Base-by-base conservation (phyloP, 2,329 filamentous ascomycete genomes). In the Pseudopithomyces maydicus region DNA sequence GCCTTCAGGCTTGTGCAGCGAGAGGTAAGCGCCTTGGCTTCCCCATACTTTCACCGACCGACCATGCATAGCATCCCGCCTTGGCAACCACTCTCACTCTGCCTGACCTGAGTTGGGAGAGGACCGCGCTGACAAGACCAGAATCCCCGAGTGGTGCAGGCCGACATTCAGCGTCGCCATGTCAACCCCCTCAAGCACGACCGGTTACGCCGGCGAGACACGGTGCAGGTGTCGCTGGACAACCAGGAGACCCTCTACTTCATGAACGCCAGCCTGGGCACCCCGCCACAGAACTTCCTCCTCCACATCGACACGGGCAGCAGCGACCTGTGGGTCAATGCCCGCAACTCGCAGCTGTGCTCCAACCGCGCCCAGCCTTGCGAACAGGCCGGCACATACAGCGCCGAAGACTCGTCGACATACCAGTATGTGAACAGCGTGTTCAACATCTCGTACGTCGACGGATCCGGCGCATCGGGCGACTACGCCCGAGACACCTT, bases 371-470 rank as follows among this genome's bases (percentile, higher is more conserved):
- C 74, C 1, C 70, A 80, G 14, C 82, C 83, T 1, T 95, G 91
- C 69, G 67, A 75, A 6, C 77, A 76, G 17, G 83, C 85, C 1
- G 91, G 90, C 14, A 86, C 86, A 1, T 96, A 92, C 74, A 74
- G 78, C 42, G 83, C 90, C 39, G 89, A 90, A 71, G 76, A 81
- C 1, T 96, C 92, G 0, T 91, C 90, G 1, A 90, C 91, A 2
- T 94, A 93, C 75, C 69, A 82, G 33, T 92, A 88, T 70, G 76
- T 96, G 53, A 88, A 87, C 61, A 87, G 85, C 69, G 82, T 87
- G 58, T 97, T 97, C 80, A 93, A 94, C 77, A 96, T 97, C 62
- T 87, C 88, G 1, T 97, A 97, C 64, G 89, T 90, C 39, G 92
- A 97, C 75, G 90, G 90, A 44, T 90, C 90, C 0, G 86, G 87